Evolutionary conservation across 2,329 filamentous ascomycete species (phyloP).

Genomic region (Dichotomopilus funicola): DNA sequence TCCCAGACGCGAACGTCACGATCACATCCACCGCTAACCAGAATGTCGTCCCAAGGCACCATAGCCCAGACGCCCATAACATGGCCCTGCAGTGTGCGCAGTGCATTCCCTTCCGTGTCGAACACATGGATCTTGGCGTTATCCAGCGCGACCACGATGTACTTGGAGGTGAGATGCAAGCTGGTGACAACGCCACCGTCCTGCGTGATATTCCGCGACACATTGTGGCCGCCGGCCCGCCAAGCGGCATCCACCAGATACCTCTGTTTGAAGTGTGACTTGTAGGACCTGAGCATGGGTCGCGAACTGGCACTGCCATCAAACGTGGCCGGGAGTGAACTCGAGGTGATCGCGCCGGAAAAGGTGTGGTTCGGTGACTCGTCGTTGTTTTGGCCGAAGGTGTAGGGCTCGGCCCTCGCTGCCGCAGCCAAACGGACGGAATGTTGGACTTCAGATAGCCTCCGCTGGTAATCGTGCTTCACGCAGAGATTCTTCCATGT

Average conservation of each 20-base stretch:
- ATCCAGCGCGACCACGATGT: slow-evolving; percentile 95
- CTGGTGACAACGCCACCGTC: slow-evolving; percentile 97
- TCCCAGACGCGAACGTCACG: slow-evolving; percentile 97
- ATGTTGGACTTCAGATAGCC: slow-evolving; percentile 45
- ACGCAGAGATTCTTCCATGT: slow-evolving; percentile 97
- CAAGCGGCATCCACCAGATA: slow-evolving; percentile 97
- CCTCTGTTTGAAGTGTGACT: slow-evolving; percentile 94
- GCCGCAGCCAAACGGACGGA: slow-evolving; percentile 28
- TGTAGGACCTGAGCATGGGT: slow-evolving; percentile 74
- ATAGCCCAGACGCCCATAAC: slow-evolving; percentile 99
- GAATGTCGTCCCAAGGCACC: slow-evolving; percentile 92
- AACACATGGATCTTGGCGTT: slow-evolving; percentile 99
- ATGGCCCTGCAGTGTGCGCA: slow-evolving; percentile 87
- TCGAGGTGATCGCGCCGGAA: slow-evolving; percentile 37
- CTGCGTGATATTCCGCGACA: slow-evolving; percentile 82
- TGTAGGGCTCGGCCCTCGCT: slow-evolving; percentile 27
- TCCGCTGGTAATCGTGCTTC: slow-evolving; percentile 78
- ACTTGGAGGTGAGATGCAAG: slow-evolving; percentile 86
- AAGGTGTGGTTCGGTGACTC: slow-evolving; percentile 35
- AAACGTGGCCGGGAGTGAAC: slow-evolving; percentile 35
- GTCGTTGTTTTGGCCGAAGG: slow-evolving; percentile 31
- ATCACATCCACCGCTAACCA: slow-evolving; percentile 95
- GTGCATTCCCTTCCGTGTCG: slow-evolving; percentile 79
- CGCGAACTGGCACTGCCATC: slow-evolving; percentile 44
- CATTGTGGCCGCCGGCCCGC: slow-evolving; percentile 82